A percentile compares a stretch with the other conserved stretches of the same genome.
Evolutionary conservation across 2,329 filamentous ascomycete species (phyloP).

Genomic region (Mycosphaerella sp.): DNA sequence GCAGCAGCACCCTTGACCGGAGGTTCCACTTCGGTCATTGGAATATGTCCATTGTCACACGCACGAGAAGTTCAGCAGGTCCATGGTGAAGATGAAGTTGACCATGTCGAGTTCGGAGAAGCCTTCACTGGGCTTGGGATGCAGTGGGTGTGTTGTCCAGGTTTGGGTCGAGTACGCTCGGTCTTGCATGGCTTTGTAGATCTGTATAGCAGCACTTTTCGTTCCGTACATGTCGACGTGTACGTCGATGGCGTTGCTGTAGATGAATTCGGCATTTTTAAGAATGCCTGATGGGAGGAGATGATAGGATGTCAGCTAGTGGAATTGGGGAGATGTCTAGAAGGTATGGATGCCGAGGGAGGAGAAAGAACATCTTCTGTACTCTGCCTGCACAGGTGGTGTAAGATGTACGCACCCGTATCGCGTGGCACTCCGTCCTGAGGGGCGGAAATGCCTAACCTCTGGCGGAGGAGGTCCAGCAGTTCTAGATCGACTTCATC

Average conservation of each 20-base stretch:
- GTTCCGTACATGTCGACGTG: conserved; percentile 77
- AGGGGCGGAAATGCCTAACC: conserved; percentile 48
- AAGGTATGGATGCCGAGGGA: too few species aligned
- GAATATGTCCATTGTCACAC: neutral
- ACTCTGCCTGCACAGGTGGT: neutral
- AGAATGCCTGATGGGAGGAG: conserved; percentile 65
- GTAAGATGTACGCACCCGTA: conserved; percentile 26
- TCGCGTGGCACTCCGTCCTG: conserved; percentile 28
- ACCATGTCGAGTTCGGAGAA: conserved; percentile 42
- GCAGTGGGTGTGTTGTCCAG: conserved; percentile 84
- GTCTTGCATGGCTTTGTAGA: conserved; percentile 75
- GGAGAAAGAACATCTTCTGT: neutral
- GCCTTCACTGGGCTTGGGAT: conserved; percentile 56
- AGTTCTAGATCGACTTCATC: conserved; percentile 87
- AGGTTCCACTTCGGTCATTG: neutral
- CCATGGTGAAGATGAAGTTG: conserved; percentile 95
- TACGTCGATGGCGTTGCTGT: conserved; percentile 88
- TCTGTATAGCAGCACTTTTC: conserved; percentile 71
- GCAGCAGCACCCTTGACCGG: conserved; percentile 4
- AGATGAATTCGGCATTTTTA: conserved; percentile 75
- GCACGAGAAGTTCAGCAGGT: conserved; percentile 78
- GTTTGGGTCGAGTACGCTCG: conserved; percentile 76
- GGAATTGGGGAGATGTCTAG: too few species aligned
- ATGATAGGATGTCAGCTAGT: neutral
- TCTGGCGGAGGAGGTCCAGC: conserved; percentile 75